phyloP scores from a whole-genome alignment of 164 flowering plant species.

The Warburgia ugandensis region DNA sequence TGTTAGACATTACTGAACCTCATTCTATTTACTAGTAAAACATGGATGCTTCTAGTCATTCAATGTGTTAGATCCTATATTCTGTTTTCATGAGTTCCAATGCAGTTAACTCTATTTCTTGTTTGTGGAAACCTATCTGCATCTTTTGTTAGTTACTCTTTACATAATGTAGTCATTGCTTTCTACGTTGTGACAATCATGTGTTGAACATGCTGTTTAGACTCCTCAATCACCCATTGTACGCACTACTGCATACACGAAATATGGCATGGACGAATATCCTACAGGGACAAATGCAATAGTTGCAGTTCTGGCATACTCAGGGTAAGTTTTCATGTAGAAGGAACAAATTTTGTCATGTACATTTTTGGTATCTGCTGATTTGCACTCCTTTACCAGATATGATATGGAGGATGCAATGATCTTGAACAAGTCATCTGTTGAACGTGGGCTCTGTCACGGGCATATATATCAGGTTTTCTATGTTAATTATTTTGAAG shows the following conservation, averaged over 20 bases:
- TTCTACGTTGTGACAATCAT: neutral
- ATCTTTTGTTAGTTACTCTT: neutral
- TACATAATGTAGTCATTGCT: neutral
- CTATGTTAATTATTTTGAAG: no score
- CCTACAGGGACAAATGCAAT: slow-evolving; percentile 96
- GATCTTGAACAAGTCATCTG: slow-evolving; percentile 95
- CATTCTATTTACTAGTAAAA: no score
- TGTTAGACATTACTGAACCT: no score
- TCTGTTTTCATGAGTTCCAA: no score
- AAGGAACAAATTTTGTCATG: neutral
- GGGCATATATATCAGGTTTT: slow-evolving; percentile 83
- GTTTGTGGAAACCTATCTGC: no score
- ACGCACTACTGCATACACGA: slow-evolving; percentile 68
- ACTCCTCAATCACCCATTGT: slow-evolving; percentile 97
- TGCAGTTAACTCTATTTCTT: no score
- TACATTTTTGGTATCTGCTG: neutral
- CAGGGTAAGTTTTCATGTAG: slow-evolving; percentile 55
- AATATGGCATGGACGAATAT: slow-evolving; percentile 66
- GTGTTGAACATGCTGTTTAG: slow-evolving; percentile 23
- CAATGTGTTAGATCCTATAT: no score
- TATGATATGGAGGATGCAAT: slow-evolving; percentile 99
- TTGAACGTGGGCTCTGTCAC: slow-evolving; percentile 87
- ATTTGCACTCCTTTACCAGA: slow-evolving; percentile 27
- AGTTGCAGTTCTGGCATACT: slow-evolving; percentile 90
- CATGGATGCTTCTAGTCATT: no score